These are phyloP conservation scores for Podospora didyma DNA, from an alignment of 495 filamentous ascomycete genomes.

Conservation along the genomic window DNA sequence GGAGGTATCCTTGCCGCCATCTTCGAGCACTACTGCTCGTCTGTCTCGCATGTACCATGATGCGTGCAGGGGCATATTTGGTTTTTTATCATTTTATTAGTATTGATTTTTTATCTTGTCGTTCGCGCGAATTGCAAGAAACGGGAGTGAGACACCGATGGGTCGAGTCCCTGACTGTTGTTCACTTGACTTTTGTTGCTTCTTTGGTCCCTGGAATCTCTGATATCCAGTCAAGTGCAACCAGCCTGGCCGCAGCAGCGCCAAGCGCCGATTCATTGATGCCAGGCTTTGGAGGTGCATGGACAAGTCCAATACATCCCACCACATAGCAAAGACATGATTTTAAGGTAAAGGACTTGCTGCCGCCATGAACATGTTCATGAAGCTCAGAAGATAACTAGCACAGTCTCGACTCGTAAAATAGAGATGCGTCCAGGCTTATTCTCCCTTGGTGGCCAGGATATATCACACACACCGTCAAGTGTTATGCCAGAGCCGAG, in stretches of 20 bases:
- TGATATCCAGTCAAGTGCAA: conserved; percentile 8
- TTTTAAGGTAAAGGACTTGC: not conserved
- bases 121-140: not conserved
- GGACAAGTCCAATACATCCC: not conserved
- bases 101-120: not conserved
- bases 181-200: not conserved
- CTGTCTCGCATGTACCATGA: not conserved
- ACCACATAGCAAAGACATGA: no score
- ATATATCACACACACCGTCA: conserved; percentile 1
- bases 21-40: not conserved
- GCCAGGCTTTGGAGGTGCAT: not conserved
- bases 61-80: not conserved
- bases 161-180: conserved; percentile 5
- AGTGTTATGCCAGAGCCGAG: not conserved
- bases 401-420: not conserved
- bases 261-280: conserved; percentile 17
- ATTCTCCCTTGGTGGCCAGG: not conserved
- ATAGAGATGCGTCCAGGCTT: not conserved
- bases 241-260: conserved; percentile 17
- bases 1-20: conserved; percentile 10
- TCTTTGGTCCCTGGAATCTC: conserved; percentile 1
- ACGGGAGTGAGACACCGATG: not conserved
- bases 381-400: not conserved
- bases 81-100: conserved; percentile 4
- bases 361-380: not conserved